Evolutionary conservation across 768 basidiomycete species (phyloP), one percentile per base, ranked within the genome.

Genomic region (Mycena filopes): DNA sequence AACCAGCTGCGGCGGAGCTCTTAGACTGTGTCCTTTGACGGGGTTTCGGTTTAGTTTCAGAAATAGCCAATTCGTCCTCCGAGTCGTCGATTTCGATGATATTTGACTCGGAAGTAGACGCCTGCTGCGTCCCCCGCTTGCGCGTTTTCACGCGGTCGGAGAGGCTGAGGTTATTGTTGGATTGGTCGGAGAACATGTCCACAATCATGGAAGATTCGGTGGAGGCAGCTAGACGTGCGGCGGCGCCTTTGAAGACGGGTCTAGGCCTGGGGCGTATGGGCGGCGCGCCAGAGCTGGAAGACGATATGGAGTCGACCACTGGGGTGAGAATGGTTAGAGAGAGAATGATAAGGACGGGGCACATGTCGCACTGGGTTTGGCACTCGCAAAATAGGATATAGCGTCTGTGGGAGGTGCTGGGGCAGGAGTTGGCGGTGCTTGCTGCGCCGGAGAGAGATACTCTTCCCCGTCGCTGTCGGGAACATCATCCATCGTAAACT

Each of bases 131-230:
- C 0, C 16, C 51, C n/a, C 65, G 54, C 3, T 18, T 21, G 18
- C 64, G 64, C 47, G 59, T 58, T 41, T 69, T 69, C 9, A 66
- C 51, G 45, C 68, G 68, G n/a, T 69, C 68, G 10, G 63, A 65
- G 26, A 61, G 63, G 12, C 55, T 43, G n/a, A 43, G 36, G 4
- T 36, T 36, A 9, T 15, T 69, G 55, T 38, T 65, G 11, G 42
- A n/a, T n/a, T n/a, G 16, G n/a, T 60, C 66, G 48, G 66, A 58
- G 45, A 56, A 69, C 15, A 60, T 42, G 0, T 55, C 51, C 16
- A 69, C 59, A 11, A 61, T 36, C 9, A 36, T 3, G 43, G 68
- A 63, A 26, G 63, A 41, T 50, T 65, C 67, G 5, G 38, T 51
- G 2, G 53, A 16, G 10, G 18, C 33, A 21, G 45, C 42, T 1